Conservation (phyloP, 2,329 filamentous ascomycete genomes). For the Fusarium begoniae region DNA sequence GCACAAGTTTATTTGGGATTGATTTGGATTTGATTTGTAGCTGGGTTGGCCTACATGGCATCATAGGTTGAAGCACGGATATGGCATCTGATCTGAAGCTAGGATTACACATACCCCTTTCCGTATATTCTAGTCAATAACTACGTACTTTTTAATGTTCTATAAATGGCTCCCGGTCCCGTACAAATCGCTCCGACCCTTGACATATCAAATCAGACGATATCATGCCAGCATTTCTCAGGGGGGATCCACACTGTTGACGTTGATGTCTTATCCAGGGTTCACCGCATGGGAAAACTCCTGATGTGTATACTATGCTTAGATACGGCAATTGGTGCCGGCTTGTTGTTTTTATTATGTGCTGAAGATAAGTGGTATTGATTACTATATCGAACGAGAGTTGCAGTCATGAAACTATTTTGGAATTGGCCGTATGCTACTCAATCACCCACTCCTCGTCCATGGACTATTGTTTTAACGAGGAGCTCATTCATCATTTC, state of each 20-base stretch:
- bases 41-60: slow-evolving; percentile 8
- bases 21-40: background rate
- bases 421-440: background rate
- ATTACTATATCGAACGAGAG: background rate
- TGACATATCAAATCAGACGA: slow-evolving; percentile 20
- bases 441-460: background rate
- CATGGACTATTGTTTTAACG: background rate
- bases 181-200: background rate
- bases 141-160: slow-evolving; percentile 29
- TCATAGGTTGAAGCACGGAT: slow-evolving; percentile 8
- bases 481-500: background rate
- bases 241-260: slow-evolving; percentile 3
- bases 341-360: background rate
- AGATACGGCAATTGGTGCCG: background rate
- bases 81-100: slow-evolving; percentile 26
- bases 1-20: slow-evolving; percentile 18
- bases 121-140: slow-evolving; percentile 40
- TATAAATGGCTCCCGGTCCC: slow-evolving; percentile 19
- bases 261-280: background rate
- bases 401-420: background rate
- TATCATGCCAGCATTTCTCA: slow-evolving; percentile 12
- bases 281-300: slow-evolving; percentile 9
- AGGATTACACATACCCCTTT: slow-evolving; percentile 44
- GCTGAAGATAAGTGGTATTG: background rate
- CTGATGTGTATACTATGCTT: background rate